Evolutionary conservation across 768 basidiomycete species (phyloP).

Genomic region (Pisolithus marmoratus): DNA sequence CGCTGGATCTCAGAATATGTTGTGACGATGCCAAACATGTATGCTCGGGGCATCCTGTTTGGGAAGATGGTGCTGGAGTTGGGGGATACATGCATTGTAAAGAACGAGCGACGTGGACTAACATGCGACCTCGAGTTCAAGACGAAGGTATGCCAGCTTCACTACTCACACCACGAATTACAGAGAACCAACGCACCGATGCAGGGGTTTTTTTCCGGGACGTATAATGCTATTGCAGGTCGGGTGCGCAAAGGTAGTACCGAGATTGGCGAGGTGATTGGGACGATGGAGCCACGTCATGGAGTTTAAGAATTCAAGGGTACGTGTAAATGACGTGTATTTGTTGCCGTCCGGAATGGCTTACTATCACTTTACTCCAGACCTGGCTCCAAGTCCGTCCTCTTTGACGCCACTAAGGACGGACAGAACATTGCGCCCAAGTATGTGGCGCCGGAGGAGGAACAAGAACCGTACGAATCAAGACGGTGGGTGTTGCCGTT

Average conservation of each 20-base stretch:
- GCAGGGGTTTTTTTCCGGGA: conserved; percentile 95
- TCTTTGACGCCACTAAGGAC: conserved; percentile 82
- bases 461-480: conserved; percentile 90
- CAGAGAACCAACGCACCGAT: neutral
- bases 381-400: conserved; percentile 60
- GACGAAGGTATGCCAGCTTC: conserved; percentile 64
- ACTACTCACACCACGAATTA: too few species aligned
- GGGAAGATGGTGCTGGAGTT: conserved; percentile 96
- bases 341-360: neutral
- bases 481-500: conserved; percentile 48
- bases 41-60: conserved; percentile 80
- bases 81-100: conserved; percentile 82
- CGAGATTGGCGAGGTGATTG: conserved; percentile 78
- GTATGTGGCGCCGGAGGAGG: conserved; percentile 75
- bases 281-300: conserved; percentile 91
- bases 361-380: conserved; percentile 29
- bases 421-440: conserved; percentile 73
- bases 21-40: conserved; percentile 98
- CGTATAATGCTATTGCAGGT: conserved; percentile 87
- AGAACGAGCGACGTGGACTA: conserved; percentile 72
- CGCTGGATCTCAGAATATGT: conserved; percentile 55
- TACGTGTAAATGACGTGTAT: conserved; percentile 24
- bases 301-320: conserved; percentile 74
- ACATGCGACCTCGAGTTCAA: conserved; percentile 91
- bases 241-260: conserved; percentile 58